These are phyloP conservation scores for Chrysosphaeria jannelii DNA, from an alignment of 2,329 filamentous ascomycete species.

Conservation along the genomic window DNA sequence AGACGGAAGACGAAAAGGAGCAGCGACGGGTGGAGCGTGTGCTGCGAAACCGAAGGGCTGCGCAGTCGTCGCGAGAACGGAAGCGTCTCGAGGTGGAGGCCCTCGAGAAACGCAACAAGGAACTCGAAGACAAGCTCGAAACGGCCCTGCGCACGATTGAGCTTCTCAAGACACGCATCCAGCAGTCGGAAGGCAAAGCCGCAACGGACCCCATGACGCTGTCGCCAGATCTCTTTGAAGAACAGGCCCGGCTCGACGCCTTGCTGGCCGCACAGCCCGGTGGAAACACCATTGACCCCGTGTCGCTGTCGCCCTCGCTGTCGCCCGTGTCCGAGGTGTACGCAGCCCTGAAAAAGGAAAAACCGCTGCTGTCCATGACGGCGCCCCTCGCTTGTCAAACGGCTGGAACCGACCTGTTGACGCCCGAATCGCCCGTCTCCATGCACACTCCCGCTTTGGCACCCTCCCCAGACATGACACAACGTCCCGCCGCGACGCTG, in stretches of 20 bases:
- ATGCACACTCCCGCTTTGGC: conserved; percentile 2
- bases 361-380: too few species aligned
- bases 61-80: conserved; percentile 84
- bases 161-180: conserved; percentile 18
- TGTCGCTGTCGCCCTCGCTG: conserved; percentile 27
- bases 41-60: conserved; percentile 79
- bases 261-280: too few species aligned
- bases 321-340: conserved; percentile 16
- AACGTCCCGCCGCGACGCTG: conserved; percentile 99
- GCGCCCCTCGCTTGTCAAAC: too few species aligned
- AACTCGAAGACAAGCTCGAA: conserved; percentile 29
- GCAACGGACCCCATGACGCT: conserved; percentile 19
- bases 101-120: conserved; percentile 44
- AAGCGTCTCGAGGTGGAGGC: conserved; percentile 73
- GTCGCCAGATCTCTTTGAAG: conserved; percentile 27
- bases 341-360: background rate
- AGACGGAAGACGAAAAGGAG: conserved; percentile 97
- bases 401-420: too few species aligned
- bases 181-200: conserved; percentile 15
- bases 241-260: too few species aligned
- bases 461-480: conserved; percentile 67
- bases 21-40: conserved; percentile 92
- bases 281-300: conserved; percentile 31
- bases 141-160: conserved; percentile 12
- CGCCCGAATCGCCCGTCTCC: too few species aligned